These are phyloP conservation scores for Rhizophagus sp. DNA, from an alignment of 192 early-diverging fungal species.

Conservation along the genomic window DNA sequence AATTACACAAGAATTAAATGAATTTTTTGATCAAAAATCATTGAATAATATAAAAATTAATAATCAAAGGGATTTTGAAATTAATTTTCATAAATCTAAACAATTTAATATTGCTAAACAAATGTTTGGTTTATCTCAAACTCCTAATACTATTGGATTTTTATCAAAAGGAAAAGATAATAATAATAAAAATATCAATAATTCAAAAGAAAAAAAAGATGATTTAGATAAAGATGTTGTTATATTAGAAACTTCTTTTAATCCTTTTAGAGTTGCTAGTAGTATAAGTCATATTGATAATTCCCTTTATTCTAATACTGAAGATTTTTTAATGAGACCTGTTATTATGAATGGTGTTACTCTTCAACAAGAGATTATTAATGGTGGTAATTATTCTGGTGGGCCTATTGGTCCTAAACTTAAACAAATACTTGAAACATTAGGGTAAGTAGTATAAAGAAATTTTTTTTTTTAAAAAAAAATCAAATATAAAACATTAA, in stretches of 20 bases:
- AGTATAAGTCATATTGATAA: no score
- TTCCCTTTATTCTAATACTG: conserved; percentile 28
- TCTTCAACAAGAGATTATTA: conserved; percentile 21
- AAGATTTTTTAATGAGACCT: conserved; percentile 41
- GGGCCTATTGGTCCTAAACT: conserved; percentile 38
- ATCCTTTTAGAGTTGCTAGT: no score
- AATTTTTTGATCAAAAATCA: not conserved
- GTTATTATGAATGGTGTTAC: conserved; percentile 38
- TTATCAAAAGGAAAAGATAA: no score
- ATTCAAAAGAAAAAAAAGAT: no score
- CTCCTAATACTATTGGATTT: not conserved
- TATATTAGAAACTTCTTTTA: no score
- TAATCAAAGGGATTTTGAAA: no score
- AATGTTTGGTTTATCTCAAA: not conserved
- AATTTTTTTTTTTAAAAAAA: no score
- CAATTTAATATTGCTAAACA: not conserved
- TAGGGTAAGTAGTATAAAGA: conserved; percentile 28
- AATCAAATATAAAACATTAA: no score
- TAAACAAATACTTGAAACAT: conserved; percentile 28
- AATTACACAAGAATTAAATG: not conserved
- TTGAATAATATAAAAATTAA: no score
- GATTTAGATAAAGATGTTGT: no score
- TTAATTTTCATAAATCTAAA: no score
- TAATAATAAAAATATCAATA: no score
- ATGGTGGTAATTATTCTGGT: conserved; percentile 16